Conservation (phyloP, 768 basidiomycete species). For the Rubroboletus satanas region DNA sequence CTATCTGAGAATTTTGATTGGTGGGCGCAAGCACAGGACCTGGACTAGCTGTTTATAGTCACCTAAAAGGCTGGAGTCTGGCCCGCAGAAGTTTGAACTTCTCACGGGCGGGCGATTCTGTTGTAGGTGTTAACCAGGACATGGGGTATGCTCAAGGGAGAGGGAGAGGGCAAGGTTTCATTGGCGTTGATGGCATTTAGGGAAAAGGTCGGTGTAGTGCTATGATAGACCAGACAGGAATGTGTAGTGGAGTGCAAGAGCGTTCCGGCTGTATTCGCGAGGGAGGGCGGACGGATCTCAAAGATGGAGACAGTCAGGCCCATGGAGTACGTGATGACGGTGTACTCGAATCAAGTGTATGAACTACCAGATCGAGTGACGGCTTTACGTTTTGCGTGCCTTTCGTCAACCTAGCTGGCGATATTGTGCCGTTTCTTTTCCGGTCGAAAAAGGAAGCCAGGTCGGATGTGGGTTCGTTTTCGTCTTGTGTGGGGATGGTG, state of each 20-base stretch:
- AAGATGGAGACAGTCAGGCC: neutral
- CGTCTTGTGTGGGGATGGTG: slow-evolving; percentile 55
- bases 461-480: slow-evolving; percentile 38
- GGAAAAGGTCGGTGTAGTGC: too few species aligned
- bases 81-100: slow-evolving; percentile 62
- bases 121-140: slow-evolving; percentile 74
- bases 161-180: neutral
- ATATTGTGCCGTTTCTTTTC: slow-evolving; percentile 65
- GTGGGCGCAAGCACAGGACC: slow-evolving; percentile 27
- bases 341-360: slow-evolving; percentile 18
- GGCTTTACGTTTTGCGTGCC: slow-evolving; percentile 52
- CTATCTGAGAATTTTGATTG: too few species aligned
- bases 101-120: slow-evolving; percentile 74
- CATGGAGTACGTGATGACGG: neutral
- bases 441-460: slow-evolving; percentile 12
- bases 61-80: slow-evolving; percentile 53
- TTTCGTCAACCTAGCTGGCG: slow-evolving; percentile 28
- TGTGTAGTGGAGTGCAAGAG: neutral
- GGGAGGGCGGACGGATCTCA: neutral
- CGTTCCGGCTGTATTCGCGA: neutral
- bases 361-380: slow-evolving; percentile 60
- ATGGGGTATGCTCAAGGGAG: slow-evolving; percentile 36
- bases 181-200: neutral
- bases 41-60: slow-evolving; percentile 56
- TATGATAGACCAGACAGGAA: too few species aligned